phyloP scores from a whole-genome alignment of 257 asterid genomes.

The Salvia miltiorrhiza region DNA sequence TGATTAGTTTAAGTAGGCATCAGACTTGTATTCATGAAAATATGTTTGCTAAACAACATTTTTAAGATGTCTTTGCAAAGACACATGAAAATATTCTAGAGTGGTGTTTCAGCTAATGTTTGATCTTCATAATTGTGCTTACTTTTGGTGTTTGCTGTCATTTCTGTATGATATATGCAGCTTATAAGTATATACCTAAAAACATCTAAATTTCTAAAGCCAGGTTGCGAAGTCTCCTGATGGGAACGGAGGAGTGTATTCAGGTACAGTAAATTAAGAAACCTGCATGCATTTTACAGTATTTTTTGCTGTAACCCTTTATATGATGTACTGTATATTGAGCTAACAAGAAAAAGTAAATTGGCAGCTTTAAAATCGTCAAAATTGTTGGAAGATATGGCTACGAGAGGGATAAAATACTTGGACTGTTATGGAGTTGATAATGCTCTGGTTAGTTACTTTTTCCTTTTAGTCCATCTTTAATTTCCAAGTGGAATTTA shows the following conservation, averaged over 20 bases:
- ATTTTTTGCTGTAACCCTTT: constrained; percentile 13
- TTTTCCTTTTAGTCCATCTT: constrained; percentile 10
- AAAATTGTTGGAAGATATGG: constrained; percentile 87
- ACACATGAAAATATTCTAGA: not conserved
- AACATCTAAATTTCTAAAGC: constrained; percentile 34
- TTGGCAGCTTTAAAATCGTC: constrained; percentile 76
- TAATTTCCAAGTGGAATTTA: not conserved
- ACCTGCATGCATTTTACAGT: constrained; percentile 5
- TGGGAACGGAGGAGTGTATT: constrained; percentile 96
- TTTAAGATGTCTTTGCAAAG: constrained; percentile 1
- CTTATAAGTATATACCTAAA: constrained; percentile 10
- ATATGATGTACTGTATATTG: not conserved
- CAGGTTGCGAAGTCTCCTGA: constrained; percentile 98
- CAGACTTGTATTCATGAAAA: not conserved
- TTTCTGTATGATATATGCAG: not conserved
- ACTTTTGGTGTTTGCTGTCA: not conserved
- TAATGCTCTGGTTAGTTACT: constrained; percentile 76
- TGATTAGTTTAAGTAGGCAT: constrained; percentile 1
- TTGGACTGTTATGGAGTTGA: constrained; percentile 97
- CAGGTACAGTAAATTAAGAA: constrained; percentile 48
- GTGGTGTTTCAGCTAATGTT: constrained; percentile 11
- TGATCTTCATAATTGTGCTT: not conserved
- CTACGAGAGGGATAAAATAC: constrained; percentile 77
- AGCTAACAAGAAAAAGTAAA: constrained; percentile 14
- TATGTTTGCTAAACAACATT: not conserved